Evolutionary conservation across 768 basidiomycete species (phyloP).

Genomic region (Calocera viscosa): DNA sequence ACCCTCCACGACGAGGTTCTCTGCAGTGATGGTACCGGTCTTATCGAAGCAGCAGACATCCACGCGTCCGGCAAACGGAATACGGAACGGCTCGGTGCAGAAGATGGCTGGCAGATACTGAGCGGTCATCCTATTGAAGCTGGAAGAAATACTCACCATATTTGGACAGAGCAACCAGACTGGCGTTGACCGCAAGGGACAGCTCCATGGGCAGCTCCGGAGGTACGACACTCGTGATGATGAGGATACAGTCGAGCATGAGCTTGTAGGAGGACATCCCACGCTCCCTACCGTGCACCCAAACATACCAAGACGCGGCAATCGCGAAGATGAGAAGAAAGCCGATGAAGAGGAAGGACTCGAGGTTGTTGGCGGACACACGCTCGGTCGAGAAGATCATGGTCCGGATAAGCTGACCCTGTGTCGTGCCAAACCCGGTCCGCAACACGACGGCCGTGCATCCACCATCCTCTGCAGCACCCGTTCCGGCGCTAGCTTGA

Average conservation of each 20-base stretch:
- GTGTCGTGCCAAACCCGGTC: conserved; percentile 94
- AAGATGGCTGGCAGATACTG: conserved; percentile 62
- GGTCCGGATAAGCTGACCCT: conserved; percentile 91
- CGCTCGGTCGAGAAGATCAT: conserved; percentile 99
- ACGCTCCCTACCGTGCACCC: conserved; percentile 85
- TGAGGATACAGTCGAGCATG: conserved; percentile 86
- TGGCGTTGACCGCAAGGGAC: conserved; percentile 89
- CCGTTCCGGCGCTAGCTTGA: conserved; percentile 40
- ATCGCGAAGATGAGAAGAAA: conserved; percentile 96
- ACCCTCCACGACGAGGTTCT: conserved; percentile 88
- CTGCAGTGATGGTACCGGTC: conserved; percentile 96
- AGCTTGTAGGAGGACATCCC: conserved; percentile 91
- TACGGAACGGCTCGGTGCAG: conserved; percentile 98
- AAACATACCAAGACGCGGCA: conserved; percentile 96
- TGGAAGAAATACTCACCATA: conserved; percentile 44
- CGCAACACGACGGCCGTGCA: conserved; percentile 86
- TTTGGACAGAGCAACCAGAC: conserved; percentile 84
- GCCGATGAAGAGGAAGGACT: conserved; percentile 94
- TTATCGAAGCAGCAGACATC: conserved; percentile 99
- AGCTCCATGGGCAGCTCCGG: conserved; percentile 98
- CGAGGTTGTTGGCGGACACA: conserved; percentile 88
- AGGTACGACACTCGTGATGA: conserved; percentile 94
- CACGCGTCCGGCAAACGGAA: conserved; percentile 87
- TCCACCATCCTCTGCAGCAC: conserved; percentile 48
- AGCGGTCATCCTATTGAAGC: not conserved